Percentiles rank a stretch among this genome's conserved stretches.
Conservation (phyloP, 106 monocot species). For the Triglochin maritima region DNA sequence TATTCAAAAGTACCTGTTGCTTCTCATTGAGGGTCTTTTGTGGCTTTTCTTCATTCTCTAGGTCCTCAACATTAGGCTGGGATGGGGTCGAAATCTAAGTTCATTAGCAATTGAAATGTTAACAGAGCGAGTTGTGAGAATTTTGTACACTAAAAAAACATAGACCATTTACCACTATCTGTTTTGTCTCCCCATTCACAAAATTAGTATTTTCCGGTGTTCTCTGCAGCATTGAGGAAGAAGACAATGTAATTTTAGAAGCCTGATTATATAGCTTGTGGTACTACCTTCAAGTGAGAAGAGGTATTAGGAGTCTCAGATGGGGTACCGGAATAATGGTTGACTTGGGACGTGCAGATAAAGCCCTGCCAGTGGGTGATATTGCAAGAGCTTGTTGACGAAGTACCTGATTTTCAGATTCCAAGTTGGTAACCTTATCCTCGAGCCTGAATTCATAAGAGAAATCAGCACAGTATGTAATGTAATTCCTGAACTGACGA, state of each 20-base stretch:
- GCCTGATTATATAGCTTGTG: not conserved
- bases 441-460: constrained; percentile 38
- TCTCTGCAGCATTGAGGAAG: constrained; percentile 35
- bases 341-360: constrained; percentile 48
- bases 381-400: constrained; percentile 74
- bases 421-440: constrained; percentile 66
- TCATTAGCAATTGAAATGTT: not conserved
- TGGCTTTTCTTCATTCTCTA: constrained; percentile 88
- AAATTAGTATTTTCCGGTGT: constrained; percentile 62
- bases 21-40: constrained; percentile 97
- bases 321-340: constrained; percentile 46
- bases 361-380: constrained; percentile 69
- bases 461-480: not conserved
- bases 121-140: not conserved
- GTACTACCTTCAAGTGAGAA: no score
- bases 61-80: constrained; percentile 36
- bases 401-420: constrained; percentile 84
- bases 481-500: no score
- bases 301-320: no score
- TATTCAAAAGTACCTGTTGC: constrained; percentile 48
- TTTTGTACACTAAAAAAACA: constrained; percentile 1
- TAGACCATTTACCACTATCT: constrained; percentile 32
- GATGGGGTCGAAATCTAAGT: constrained; percentile 49
- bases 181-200: constrained; percentile 42
- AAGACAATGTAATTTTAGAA: not conserved